Conservation (phyloP, 2,329 filamentous ascomycete species). For the Exophiala xenobiotica region DNA sequence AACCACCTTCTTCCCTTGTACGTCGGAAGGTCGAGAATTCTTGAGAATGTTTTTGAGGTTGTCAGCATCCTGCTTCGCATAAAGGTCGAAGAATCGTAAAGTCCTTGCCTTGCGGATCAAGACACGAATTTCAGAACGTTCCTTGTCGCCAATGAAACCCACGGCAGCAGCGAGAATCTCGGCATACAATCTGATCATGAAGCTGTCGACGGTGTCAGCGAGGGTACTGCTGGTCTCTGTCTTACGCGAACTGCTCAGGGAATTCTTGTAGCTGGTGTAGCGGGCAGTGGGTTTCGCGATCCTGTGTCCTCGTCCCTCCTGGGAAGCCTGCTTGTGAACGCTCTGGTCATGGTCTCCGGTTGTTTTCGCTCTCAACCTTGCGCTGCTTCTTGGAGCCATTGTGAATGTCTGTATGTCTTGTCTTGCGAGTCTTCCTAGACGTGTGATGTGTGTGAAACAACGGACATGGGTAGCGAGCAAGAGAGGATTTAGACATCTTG, state of each 20-base stretch:
- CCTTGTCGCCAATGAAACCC: not conserved
- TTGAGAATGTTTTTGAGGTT: not conserved
- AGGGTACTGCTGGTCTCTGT: not conserved
- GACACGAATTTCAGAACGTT: not conserved
- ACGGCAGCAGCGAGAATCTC: slow-evolving; percentile 1
- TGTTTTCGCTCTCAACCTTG: not conserved
- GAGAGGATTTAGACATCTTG: not conserved
- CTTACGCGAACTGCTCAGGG: not conserved
- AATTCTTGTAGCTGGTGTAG: not conserved
- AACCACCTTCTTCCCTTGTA: slow-evolving; percentile 1
- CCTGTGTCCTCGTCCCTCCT: not conserved
- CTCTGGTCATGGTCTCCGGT: not conserved
- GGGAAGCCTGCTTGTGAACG: not conserved
- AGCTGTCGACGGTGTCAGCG: not conserved
- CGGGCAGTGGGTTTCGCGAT: not conserved
- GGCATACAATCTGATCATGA: slow-evolving; percentile 1
- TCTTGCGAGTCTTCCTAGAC: not conserved
- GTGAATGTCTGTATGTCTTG: not conserved
- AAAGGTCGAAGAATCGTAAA: slow-evolving; percentile 1
- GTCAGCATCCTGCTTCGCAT: not conserved
- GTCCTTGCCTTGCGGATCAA: slow-evolving; percentile 2
- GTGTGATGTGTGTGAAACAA: not conserved
- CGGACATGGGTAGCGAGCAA: not conserved
- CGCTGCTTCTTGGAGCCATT: not conserved
- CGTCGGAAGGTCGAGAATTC: not conserved